Evolutionary conservation across 371 early-diverging fungal genomes (phyloP).

Genomic region (Polyrhizophydium stewartii): DNA sequence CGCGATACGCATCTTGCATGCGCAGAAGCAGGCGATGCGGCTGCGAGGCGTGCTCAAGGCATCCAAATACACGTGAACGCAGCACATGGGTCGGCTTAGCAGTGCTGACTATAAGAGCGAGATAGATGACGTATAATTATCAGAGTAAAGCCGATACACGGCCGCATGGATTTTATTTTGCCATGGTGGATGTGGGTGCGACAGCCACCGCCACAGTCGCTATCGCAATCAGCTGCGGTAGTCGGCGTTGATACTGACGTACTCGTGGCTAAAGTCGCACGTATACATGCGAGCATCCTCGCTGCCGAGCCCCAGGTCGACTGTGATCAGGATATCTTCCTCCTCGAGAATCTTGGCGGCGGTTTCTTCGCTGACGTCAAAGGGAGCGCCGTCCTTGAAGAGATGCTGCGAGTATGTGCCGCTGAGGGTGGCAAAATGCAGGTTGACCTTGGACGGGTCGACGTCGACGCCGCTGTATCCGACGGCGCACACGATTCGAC

Average conservation of each 20-base stretch:
- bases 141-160: no score
- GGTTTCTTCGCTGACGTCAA: conserved; percentile 46
- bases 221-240: conserved; percentile 8
- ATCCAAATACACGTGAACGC: no score
- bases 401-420: conserved; percentile 65
- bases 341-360: conserved; percentile 77
- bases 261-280: conserved; percentile 90
- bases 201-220: no score
- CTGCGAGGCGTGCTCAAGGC: no score
- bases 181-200: no score
- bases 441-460: conserved; percentile 69
- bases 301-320: conserved; percentile 72
- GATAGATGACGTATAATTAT: no score
- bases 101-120: no score
- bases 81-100: no score
- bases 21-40: no score
- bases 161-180: no score
- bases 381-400: conserved; percentile 79
- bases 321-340: conserved; percentile 76
- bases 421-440: conserved; percentile 63
- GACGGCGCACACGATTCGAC: conserved; percentile 80
- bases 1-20: no score
- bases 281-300: conserved; percentile 86
- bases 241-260: conserved; percentile 85
- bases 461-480: conserved; percentile 73